Conservation (phyloP, 116 monocot species). For the Zostera marina region DNA sequence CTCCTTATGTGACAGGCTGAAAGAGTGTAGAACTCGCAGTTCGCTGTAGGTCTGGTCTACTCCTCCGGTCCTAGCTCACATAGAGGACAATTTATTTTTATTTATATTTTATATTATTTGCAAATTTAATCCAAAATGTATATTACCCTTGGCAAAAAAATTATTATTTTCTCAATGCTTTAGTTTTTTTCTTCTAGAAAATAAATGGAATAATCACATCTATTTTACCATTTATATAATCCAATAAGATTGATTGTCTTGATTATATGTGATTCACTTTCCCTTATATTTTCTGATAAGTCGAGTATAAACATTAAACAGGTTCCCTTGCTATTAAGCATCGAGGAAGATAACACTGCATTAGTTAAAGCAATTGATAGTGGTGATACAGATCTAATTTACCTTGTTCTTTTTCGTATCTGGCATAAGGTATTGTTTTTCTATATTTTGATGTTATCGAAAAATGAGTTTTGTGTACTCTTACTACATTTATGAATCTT, state of each 20-base stretch:
- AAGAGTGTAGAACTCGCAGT: too few species aligned
- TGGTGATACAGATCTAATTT: slow-evolving; percentile 93
- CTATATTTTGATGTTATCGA: neutral
- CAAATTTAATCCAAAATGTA: too few species aligned
- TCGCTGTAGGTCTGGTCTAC: too few species aligned
- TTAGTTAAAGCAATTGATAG: slow-evolving; percentile 80
- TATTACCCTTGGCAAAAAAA: too few species aligned
- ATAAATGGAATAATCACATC: too few species aligned
- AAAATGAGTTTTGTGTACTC: neutral
- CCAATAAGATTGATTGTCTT: neutral
- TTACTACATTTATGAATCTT: neutral
- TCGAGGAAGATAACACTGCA: slow-evolving; percentile 80
- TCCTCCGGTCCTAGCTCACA: too few species aligned
- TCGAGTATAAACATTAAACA: slow-evolving; percentile 19
- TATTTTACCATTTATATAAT: neutral
- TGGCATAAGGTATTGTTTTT: slow-evolving; percentile 68
- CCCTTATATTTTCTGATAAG: neutral
- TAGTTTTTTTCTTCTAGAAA: too few species aligned
- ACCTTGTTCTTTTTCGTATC: slow-evolving; percentile 91
- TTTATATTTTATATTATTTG: too few species aligned
- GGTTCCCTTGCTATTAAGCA: slow-evolving; percentile 92
- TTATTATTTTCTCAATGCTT: too few species aligned
- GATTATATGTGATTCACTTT: neutral
- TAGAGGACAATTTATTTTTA: too few species aligned
- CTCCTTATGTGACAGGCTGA: too few species aligned